Conservation (phyloP, 371 early-diverging fungal species). For the Mortierella sp. region DNA sequence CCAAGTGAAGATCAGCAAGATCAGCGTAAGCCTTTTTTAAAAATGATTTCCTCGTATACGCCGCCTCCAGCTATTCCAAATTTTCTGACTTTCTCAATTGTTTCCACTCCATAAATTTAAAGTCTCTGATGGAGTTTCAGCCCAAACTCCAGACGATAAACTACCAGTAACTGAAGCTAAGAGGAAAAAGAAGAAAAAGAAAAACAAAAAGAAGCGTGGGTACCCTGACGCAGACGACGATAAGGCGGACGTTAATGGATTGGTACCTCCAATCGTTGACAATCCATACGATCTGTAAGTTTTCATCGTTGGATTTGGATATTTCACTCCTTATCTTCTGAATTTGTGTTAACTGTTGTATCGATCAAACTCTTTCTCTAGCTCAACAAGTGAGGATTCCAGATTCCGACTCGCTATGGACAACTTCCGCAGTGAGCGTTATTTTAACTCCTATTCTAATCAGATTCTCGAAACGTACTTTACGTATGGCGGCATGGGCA, state of each 20-base stretch:
- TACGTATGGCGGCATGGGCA: slow-evolving; percentile 37
- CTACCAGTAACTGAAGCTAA: slow-evolving; percentile 9
- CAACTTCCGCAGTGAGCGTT: slow-evolving; percentile 35
- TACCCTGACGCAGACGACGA: slow-evolving; percentile 31
- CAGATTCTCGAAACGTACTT: slow-evolving; percentile 40
- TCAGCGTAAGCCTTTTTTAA: background rate
- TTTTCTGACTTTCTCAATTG: background rate
- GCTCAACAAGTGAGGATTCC: slow-evolving; percentile 16
- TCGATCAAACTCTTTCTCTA: background rate
- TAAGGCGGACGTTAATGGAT: slow-evolving; percentile 5
- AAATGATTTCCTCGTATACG: background rate
- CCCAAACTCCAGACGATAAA: background rate
- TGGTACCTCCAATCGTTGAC: background rate
- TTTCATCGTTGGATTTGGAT: background rate
- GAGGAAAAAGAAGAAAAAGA: slow-evolving; percentile 38
- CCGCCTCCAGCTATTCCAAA: background rate
- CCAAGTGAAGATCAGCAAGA: background rate
- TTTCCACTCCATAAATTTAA: background rate
- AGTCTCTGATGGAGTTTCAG: background rate
- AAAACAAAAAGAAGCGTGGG: slow-evolving; percentile 16
- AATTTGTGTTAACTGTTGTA: no score
- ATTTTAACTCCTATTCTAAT: slow-evolving; percentile 15
- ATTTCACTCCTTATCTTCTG: background rate
- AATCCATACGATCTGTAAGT: slow-evolving; percentile 31
- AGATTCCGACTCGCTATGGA: slow-evolving; percentile 45